phyloP scores from a whole-genome alignment of 495 filamentous ascomycete species.

The Penicillium cosmopolitanum region DNA sequence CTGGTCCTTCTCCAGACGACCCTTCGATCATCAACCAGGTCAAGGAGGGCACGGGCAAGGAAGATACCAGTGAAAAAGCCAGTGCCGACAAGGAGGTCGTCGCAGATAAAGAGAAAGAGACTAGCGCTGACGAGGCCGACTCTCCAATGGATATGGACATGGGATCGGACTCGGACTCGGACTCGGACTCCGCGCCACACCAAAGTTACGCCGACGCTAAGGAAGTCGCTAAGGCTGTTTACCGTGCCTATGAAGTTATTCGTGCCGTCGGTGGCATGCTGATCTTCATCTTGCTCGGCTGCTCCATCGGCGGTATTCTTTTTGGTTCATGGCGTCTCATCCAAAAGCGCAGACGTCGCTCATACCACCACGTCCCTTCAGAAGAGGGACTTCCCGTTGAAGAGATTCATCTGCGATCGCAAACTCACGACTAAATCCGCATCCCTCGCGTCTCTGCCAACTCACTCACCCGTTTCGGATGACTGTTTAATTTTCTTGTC shows the following conservation, averaged over 20 bases:
- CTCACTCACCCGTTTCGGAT: neutral
- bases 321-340: slow-evolving; percentile 29
- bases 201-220: slow-evolving; percentile 30
- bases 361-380: slow-evolving; percentile 40
- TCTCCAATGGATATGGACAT: slow-evolving; percentile 22
- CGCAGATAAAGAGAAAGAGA: slow-evolving; percentile 10
- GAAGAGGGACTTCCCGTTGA: slow-evolving; percentile 37
- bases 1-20: slow-evolving; percentile 35
- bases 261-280: slow-evolving; percentile 38
- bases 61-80: slow-evolving; percentile 7
- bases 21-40: slow-evolving; percentile 32
- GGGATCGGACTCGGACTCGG: slow-evolving; percentile 10
- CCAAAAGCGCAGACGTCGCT: slow-evolving; percentile 28
- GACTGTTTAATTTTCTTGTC: neutral
- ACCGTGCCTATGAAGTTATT: slow-evolving; percentile 42
- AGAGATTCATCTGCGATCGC: slow-evolving; percentile 27
- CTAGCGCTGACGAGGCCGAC: slow-evolving; percentile 12
- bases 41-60: slow-evolving; percentile 15
- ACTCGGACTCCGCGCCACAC: neutral
- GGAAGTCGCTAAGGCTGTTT: slow-evolving; percentile 37
- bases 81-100: slow-evolving; percentile 4
- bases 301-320: slow-evolving; percentile 33
- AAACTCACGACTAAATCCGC: slow-evolving; percentile 13
- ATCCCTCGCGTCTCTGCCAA: no score
- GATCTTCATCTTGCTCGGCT: slow-evolving; percentile 35